These are phyloP conservation scores for Gloeopeniophorella convolvens DNA, from an alignment of 768 basidiomycete genomes.

Conservation along the genomic window DNA sequence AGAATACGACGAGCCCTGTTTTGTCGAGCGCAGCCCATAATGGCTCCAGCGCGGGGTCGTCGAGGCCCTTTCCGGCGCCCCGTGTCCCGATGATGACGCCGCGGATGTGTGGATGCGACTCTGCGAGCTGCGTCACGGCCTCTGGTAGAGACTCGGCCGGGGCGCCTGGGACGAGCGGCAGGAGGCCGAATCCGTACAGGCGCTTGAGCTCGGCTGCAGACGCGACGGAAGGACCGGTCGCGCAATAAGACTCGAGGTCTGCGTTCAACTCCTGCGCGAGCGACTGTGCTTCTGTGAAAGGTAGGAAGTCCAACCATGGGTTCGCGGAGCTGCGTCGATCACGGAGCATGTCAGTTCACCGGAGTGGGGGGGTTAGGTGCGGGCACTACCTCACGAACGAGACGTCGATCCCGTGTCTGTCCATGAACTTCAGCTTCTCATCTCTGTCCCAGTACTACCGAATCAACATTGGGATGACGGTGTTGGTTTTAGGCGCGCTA, in stretches of 20 bases:
- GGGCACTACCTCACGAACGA: constrained; percentile 62
- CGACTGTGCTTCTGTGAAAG: constrained; percentile 54
- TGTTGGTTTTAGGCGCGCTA: neutral
- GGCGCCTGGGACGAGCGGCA: constrained; percentile 72
- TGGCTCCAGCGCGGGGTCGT: constrained; percentile 71
- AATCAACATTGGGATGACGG: neutral
- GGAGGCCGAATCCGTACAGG: constrained; percentile 77
- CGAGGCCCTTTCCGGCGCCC: constrained; percentile 73
- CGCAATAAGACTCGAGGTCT: constrained; percentile 76
- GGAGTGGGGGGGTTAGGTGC: constrained; percentile 1
- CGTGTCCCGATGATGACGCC: constrained; percentile 79
- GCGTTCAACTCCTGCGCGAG: constrained; percentile 69
- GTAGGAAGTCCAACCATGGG: constrained; percentile 87
- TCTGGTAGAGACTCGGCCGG: constrained; percentile 50
- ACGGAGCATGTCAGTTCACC: constrained; percentile 7
- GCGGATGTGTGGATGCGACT: constrained; percentile 54
- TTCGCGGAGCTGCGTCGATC: constrained; percentile 62
- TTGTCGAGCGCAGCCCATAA: constrained; percentile 75
- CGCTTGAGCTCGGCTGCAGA: constrained; percentile 43
- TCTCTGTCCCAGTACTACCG: constrained; percentile 66
- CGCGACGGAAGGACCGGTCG: constrained; percentile 45
- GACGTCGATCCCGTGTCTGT: constrained; percentile 70
- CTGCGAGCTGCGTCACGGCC: constrained; percentile 58
- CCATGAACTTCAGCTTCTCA: constrained; percentile 83
- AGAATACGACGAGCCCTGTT: constrained; percentile 67